phyloP scores from a whole-genome alignment of 495 filamentous ascomycete genomes.

The Daldinia concentrica region DNA sequence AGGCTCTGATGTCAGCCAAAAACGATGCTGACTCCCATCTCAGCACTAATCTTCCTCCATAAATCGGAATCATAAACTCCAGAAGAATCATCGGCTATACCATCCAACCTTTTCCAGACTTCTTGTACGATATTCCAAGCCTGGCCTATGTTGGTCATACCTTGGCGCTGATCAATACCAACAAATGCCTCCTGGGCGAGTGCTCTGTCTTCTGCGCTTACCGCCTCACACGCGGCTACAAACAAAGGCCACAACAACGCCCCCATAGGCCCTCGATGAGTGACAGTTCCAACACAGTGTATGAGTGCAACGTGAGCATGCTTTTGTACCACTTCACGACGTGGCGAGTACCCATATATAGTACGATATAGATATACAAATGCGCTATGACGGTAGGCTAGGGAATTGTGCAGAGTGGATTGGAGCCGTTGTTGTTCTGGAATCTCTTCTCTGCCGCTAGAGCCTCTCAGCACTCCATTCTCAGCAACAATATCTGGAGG shows the following conservation, averaged over 20 bases:
- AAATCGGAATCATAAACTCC: conserved; percentile 40
- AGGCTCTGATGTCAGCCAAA: conserved; percentile 56
- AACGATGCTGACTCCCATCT: conserved; percentile 63
- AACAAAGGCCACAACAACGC: conserved; percentile 71
- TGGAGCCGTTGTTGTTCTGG: conserved; percentile 50
- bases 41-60: conserved; percentile 61
- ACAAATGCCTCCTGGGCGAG: conserved; percentile 59
- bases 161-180: conserved; percentile 61
- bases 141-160: conserved; percentile 68
- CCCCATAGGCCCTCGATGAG: conserved; percentile 64
- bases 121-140: conserved; percentile 66
- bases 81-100: conserved; percentile 43
- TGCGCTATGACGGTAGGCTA: conserved; percentile 69
- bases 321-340: conserved; percentile 58
- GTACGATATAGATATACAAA: conserved; percentile 70
- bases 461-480: conserved; percentile 22
- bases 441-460: conserved; percentile 28
- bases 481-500: conserved; percentile 40
- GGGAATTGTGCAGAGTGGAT: conserved; percentile 66
- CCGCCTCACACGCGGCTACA: conserved; percentile 66
- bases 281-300: conserved; percentile 63
- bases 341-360: conserved; percentile 56
- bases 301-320: conserved; percentile 59
- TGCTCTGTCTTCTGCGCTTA: conserved; percentile 49
- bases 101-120: conserved; percentile 61